A percentile compares a stretch with the other conserved stretches of the same genome.
phyloP scores from a whole-genome alignment of 1,284 basidiomycete genomes.

The Calocybe gambosa region DNA sequence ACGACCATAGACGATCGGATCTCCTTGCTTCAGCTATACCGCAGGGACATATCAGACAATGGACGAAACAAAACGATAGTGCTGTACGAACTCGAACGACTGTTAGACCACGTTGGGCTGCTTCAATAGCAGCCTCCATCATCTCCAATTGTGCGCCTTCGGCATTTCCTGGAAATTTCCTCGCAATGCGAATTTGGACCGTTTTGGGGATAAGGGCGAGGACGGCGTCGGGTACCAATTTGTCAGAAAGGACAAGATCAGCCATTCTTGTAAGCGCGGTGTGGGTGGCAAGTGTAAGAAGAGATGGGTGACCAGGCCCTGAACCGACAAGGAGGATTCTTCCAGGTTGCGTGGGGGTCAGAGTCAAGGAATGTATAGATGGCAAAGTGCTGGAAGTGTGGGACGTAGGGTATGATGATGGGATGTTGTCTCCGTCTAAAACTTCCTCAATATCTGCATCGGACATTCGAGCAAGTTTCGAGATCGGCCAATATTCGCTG shows the following conservation, averaged over 20 bases:
- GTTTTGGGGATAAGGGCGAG: slow-evolving; percentile 80
- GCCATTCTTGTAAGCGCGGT: slow-evolving; percentile 74
- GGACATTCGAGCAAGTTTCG: slow-evolving; percentile 67
- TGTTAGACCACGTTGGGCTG: slow-evolving; percentile 71
- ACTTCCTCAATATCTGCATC: slow-evolving; percentile 64
- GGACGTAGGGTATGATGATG: slow-evolving; percentile 16
- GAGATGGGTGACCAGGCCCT: slow-evolving; percentile 89
- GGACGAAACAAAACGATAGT: not conserved
- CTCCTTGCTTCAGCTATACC: slow-evolving; percentile 88
- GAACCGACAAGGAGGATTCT: slow-evolving; percentile 88
- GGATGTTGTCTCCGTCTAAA: slow-evolving; percentile 37
- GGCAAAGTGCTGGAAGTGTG: slow-evolving; percentile 17
- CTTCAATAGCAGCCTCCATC: slow-evolving; percentile 86
- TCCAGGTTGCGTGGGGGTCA: slow-evolving; percentile 40
- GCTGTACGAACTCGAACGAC: slow-evolving; percentile 72
- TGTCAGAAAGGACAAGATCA: slow-evolving; percentile 89
- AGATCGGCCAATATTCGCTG: slow-evolving; percentile 91
- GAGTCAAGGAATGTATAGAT: slow-evolving; percentile 26
- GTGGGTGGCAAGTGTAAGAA: slow-evolving; percentile 86
- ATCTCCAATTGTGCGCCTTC: slow-evolving; percentile 92
- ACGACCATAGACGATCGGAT: slow-evolving; percentile 92
- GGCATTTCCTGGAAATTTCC: slow-evolving; percentile 96
- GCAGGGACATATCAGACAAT: not conserved
- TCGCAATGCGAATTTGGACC: slow-evolving; percentile 77
- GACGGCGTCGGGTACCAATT: slow-evolving; percentile 91